Conservation (phyloP, 208 protist species). For the Wallacemonas collosoma region DNA sequence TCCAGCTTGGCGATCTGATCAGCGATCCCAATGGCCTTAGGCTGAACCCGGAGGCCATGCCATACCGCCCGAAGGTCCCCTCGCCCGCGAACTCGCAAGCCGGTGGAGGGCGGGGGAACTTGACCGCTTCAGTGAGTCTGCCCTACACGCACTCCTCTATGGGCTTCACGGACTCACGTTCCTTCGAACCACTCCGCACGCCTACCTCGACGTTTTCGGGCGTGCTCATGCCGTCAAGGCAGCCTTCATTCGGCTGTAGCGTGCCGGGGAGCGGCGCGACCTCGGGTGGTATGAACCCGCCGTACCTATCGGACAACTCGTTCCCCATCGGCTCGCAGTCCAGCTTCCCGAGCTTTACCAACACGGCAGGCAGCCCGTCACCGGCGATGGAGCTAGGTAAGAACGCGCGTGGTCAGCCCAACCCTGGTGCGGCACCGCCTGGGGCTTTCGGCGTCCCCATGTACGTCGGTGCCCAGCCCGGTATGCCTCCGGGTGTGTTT, state of each 20-base stretch:
- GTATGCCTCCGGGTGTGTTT: not conserved
- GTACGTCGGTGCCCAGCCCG: constrained; percentile 3
- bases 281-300: not conserved
- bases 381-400: not conserved
- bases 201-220: not conserved
- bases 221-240: not conserved
- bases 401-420: not conserved
- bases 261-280: no score
- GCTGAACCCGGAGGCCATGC: constrained; percentile 12
- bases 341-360: not conserved
- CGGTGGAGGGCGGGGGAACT: not conserved
- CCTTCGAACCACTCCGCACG: not conserved
- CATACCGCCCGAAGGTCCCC: not conserved
- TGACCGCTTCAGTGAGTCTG: not conserved
- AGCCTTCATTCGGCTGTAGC: not conserved
- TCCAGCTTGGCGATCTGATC: not conserved
- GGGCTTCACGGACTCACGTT: constrained; percentile 10
- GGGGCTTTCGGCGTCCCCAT: not conserved
- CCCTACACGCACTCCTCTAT: constrained; percentile 1
- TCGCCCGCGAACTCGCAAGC: not conserved
- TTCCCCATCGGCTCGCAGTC: not conserved
- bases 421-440: not conserved
- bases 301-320: not conserved
- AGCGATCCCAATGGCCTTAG: constrained; percentile 1
- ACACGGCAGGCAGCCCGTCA: not conserved